These are phyloP conservation scores for Scenedesmus sp. DNA, from an alignment of 163 green algal genomes.

Conservation along the genomic window DNA sequence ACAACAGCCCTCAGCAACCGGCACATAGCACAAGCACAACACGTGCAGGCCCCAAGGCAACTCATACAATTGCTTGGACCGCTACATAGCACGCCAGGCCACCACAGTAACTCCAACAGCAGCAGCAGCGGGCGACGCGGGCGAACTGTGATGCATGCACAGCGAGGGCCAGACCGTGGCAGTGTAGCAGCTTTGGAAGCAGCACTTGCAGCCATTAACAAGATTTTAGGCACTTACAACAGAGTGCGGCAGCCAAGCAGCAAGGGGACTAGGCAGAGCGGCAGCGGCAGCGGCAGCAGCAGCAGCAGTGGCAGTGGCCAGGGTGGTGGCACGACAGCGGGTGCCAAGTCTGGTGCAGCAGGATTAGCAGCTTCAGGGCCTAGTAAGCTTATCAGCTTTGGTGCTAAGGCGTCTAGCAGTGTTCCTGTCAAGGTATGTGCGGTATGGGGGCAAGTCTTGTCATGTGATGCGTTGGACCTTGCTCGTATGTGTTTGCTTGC, in stretches of 20 bases:
- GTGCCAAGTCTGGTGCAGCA: background rate
- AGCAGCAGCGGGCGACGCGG: background rate
- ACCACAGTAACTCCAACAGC: background rate
- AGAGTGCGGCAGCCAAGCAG: background rate
- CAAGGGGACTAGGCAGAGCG: background rate
- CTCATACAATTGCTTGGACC: background rate
- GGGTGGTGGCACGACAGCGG: background rate
- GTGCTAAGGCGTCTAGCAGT: constrained; percentile 38
- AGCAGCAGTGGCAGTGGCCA: background rate
- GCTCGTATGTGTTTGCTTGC: too few species aligned
- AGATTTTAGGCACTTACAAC: constrained; percentile 37
- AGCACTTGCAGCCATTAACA: constrained; percentile 48
- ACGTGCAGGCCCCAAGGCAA: background rate
- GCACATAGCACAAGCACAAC: background rate
- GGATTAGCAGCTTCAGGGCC: background rate
- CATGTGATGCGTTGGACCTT: too few species aligned
- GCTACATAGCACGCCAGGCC: background rate
- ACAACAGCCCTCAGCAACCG: background rate
- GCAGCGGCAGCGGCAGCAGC: constrained; percentile 13
- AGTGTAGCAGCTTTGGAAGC: constrained; percentile 52
- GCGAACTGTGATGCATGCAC: background rate
- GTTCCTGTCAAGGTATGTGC: constrained; percentile 43
- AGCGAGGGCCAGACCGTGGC: constrained; percentile 8
- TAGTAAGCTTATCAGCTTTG: constrained; percentile 44
- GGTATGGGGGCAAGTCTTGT: too few species aligned